Conservation (phyloP, 345 rosid species). For the Bruguiera parviflora region DNA sequence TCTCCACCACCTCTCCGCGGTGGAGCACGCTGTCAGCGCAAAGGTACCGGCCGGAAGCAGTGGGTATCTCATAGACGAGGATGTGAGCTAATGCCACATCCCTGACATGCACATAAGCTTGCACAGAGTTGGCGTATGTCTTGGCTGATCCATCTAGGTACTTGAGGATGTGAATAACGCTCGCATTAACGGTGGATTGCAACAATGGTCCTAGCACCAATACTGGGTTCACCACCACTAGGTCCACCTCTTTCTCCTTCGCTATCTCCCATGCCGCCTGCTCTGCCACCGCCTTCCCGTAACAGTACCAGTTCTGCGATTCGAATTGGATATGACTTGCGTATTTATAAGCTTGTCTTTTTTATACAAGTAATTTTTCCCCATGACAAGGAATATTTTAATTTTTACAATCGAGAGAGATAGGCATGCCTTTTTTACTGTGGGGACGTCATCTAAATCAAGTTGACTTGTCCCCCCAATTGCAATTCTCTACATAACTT, state of each 20-base stretch:
- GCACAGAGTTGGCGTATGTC: slow-evolving; percentile 84
- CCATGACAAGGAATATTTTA: too few species aligned
- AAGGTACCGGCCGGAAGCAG: slow-evolving; percentile 89
- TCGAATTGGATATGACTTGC: neutral
- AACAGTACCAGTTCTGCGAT: slow-evolving; percentile 93
- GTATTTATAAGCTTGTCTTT: neutral
- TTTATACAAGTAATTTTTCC: too few species aligned
- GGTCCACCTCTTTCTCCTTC: slow-evolving; percentile 70
- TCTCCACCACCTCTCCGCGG: slow-evolving; percentile 94
- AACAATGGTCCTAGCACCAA: slow-evolving; percentile 80
- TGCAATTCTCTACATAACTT: too few species aligned
- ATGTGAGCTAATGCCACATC: slow-evolving; percentile 89
- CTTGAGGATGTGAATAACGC: slow-evolving; percentile 84
- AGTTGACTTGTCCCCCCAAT: too few species aligned
- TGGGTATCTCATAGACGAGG: slow-evolving; percentile 68
- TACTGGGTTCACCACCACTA: slow-evolving; percentile 83
- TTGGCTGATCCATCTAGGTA: slow-evolving; percentile 90
- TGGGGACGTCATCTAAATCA: too few species aligned
- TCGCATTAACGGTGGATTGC: slow-evolving; percentile 74
- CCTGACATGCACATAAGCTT: slow-evolving; percentile 83
- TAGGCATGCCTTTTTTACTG: too few species aligned
- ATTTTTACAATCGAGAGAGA: too few species aligned
- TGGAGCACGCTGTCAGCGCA: slow-evolving; percentile 85
- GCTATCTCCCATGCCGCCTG: slow-evolving; percentile 81
- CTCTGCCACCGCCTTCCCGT: slow-evolving; percentile 90